Base-by-base conservation (phyloP, 352 stramenopile genomes). In the Pythium monospermum region DNA sequence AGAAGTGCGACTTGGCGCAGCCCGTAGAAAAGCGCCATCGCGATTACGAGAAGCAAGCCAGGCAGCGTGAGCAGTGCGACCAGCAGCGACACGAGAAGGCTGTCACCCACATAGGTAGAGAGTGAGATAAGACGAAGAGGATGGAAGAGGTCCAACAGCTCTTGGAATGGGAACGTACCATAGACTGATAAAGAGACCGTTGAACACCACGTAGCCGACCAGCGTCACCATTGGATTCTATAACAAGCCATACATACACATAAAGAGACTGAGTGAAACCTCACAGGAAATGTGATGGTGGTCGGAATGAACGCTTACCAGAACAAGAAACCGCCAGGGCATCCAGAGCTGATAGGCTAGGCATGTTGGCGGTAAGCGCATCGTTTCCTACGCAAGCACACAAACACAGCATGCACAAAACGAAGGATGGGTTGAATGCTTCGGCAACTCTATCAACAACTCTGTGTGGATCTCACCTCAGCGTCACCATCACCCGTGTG, bases 291-390 rank as follows among this genome's bases (percentile, higher is more conserved):
- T 35, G 30, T 35, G 30, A 53, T 16, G 10, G 27, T n/a, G 23
- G n/a, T 15, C n/a, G 26, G 10, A 39, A 22, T 4, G 6, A 48
- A 52, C 18, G 13, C 30, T 35, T 59, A 91, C 79, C 60, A 85
- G 52, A 1, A 73, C 76, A 35, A 89, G 49, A 21, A 86, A 42
- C 2, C 76, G 73, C 58, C 64, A 91, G 18, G 81, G 81, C 49
- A 85, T 67, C 81, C 81, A 91, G 40, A 91, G 52, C 63, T 91
- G 73, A 40, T 76, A 49, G 25, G 74, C 79, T 15, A 90, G 54
- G 12, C 47, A 26, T n/a, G 41, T 27, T 1, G 51, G 21, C 30
- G 59, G 26, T n/a, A 36, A 36, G 13, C 10, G 11, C 40, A 50
- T n/a, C n/a, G n/a, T n/a, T n/a, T n/a, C n/a, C n/a, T n/a, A n/a